Evolutionary conservation across 2,329 filamentous ascomycete species (phyloP), one percentile per base, ranked within the genome.

Genomic region (Xylariaceae sp.): DNA sequence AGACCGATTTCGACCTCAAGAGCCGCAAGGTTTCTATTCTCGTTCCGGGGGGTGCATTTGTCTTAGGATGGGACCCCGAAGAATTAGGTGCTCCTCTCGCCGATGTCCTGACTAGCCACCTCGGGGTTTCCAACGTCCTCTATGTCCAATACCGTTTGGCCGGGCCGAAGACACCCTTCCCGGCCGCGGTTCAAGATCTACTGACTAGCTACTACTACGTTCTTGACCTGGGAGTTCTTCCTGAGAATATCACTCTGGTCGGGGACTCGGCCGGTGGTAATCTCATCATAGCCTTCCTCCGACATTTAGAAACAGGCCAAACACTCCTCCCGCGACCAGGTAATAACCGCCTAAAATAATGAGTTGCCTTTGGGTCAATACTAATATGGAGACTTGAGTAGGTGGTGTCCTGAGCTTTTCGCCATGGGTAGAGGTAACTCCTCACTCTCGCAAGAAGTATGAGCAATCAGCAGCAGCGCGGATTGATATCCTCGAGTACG

Each of bases 211-310:
- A 67, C 39, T 12, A 52, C 2, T 58, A 66, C 44, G 40, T 65
- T 4, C 31, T 66, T 12, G n/a, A 14, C 8, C 36, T 67, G 1
- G 64, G 63, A 1, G 52, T 63, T 6, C 14, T 47, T 2, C 40
- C 63, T 7, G 36, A 58, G 39, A 53, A 68, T 14, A 53, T 68
- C 3, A 45, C 57, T 7, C 14, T 63, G 2, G 54, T 52, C 5
- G 65, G 65, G 21, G 66, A 67, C 45, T 68, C 66, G 12, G 60
- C 66, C 0, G 65, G 58, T 0, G 66, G 49, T 1, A 68, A 68
- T 28, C 16, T 67, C 4, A 55, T 60, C 1, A n/a, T 66, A 8
- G 63, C 56, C 1, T 40, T 67, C 2, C 44, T 66, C 8, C 53
- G 66, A 14, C 64, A 61, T 39, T 31, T 68, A 3, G 60, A 62